Percentiles rank a stretch among this genome's conserved stretches.
Evolutionary conservation across 2,329 filamentous ascomycete genomes (phyloP).

Genomic region (Dactylellina drechsleri): DNA sequence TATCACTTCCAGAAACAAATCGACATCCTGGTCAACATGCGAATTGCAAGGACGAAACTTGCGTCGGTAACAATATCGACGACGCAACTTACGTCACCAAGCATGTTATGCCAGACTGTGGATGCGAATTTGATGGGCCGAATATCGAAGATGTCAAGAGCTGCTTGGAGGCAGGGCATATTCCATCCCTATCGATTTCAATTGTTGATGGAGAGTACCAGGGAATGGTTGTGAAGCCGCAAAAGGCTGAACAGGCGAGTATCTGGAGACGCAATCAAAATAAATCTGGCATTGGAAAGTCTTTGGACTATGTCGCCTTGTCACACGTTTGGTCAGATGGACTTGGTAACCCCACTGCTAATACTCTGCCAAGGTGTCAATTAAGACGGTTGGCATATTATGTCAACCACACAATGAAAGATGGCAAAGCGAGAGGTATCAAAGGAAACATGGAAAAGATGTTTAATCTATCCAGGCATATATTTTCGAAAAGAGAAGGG

Average conservation of each 20-base stretch:
- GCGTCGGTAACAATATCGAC: constrained; percentile 51
- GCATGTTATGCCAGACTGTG: constrained; percentile 34
- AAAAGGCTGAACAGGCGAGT: constrained; percentile 38
- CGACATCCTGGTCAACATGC: constrained; percentile 31
- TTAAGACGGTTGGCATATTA: constrained; percentile 48
- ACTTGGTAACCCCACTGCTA: constrained; percentile 54
- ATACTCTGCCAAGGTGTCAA: constrained; percentile 54
- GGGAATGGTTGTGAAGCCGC: constrained; percentile 38
- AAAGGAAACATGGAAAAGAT: constrained; percentile 30
- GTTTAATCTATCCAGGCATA: constrained; percentile 22
- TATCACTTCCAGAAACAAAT: constrained; percentile 42
- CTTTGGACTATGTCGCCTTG: constrained; percentile 54
- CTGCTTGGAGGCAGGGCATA: constrained; percentile 39
- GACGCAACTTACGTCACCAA: constrained; percentile 44
- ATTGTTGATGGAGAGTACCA: constrained; percentile 43
- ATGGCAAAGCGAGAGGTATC: constrained; percentile 33
- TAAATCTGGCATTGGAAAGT: constrained; percentile 42
- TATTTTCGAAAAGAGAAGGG: constrained; percentile 27
- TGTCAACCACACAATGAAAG: constrained; percentile 41
- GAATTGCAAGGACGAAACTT: constrained; percentile 20
- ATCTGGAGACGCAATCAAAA: constrained; percentile 36
- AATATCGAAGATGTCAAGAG: constrained; percentile 48
- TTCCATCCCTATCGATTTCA: constrained; percentile 36
- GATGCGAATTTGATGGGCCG: constrained; percentile 44
- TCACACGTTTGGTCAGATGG: constrained; percentile 57